A percentile compares a stretch with the other conserved stretches of the same genome.
These are phyloP conservation scores for Sporobolomyces phaffii DNA, from an alignment of 768 basidiomycete genomes.

Conservation along the genomic window DNA sequence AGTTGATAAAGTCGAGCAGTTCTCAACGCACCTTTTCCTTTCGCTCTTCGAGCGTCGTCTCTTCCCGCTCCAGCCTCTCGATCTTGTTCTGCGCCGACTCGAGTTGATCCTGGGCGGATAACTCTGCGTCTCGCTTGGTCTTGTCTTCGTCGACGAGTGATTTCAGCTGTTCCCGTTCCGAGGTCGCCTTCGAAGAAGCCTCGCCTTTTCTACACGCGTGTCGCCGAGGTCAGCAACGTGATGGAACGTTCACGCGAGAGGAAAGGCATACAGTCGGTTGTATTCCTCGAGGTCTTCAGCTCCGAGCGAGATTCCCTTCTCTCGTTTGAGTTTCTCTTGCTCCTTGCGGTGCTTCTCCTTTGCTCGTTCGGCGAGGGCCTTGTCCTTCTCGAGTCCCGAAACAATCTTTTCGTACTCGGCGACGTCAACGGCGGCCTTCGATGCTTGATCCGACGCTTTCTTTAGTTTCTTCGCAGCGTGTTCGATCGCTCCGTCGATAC, in stretches of 20 bases:
- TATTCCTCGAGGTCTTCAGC: constrained; percentile 85
- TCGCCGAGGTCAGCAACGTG: not conserved
- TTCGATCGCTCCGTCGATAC: constrained; percentile 76
- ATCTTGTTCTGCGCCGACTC: constrained; percentile 60
- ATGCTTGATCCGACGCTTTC: constrained; percentile 60
- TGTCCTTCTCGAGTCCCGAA: constrained; percentile 56
- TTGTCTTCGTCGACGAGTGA: constrained; percentile 76
- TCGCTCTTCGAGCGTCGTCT: constrained; percentile 46
- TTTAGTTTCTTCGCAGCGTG: constrained; percentile 73
- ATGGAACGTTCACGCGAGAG: not conserved
- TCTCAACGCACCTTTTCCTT: constrained; percentile 56
- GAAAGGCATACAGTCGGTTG: constrained; percentile 58
- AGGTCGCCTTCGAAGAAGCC: constrained; percentile 71
- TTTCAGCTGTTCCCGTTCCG: constrained; percentile 80
- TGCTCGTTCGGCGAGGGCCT: constrained; percentile 59
- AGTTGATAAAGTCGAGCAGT: too few species aligned
- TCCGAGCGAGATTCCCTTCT: constrained; percentile 66
- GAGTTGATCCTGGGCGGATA: constrained; percentile 63
- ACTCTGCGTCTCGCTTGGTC: constrained; percentile 59
- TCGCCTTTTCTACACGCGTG: constrained; percentile 59
- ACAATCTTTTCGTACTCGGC: constrained; percentile 46
- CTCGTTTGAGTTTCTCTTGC: constrained; percentile 63
- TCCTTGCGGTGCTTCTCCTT: constrained; percentile 77
- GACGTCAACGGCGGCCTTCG: constrained; percentile 60
- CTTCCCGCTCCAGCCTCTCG: constrained; percentile 48